Percentiles rank a stretch among this genome's conserved stretches.
Evolutionary conservation across 129 eudicot species (phyloP).

Genomic region (Lactuca sativa): DNA sequence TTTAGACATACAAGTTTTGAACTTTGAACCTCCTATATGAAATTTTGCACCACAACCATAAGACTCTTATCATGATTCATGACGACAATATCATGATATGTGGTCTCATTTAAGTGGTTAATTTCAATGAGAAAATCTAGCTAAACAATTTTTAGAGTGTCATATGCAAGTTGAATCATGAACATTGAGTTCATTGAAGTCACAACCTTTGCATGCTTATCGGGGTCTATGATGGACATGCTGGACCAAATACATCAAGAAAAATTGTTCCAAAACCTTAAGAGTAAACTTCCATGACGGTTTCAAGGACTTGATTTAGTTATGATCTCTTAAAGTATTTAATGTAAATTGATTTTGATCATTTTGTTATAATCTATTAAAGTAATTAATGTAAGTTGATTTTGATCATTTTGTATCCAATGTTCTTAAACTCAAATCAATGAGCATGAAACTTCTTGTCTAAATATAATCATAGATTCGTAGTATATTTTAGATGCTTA

Average conservation of each 20-base stretch:
- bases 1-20: too few species aligned
- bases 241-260: constrained; percentile 64
- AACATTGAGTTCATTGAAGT: constrained; percentile 41
- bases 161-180: constrained; percentile 67
- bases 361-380: too few species aligned
- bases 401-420: not conserved
- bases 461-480: not conserved
- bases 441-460: not conserved
- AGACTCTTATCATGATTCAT: constrained; percentile 10
- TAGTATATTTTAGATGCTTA: not conserved
- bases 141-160: constrained; percentile 59
- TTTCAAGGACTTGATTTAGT: not conserved
- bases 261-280: constrained; percentile 49
- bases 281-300: constrained; percentile 44
- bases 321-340: too few species aligned
- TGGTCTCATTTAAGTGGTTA: constrained; percentile 57
- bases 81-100: constrained; percentile 53
- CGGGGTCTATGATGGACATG: constrained; percentile 79
- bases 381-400: too few species aligned
- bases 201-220: constrained; percentile 60
- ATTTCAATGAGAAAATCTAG: constrained; percentile 63
- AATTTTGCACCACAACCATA: too few species aligned
- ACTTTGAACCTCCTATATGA: too few species aligned
- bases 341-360: too few species aligned
- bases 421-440: not conserved